Evolutionary conservation across 768 basidiomycete genomes (phyloP).

Genomic region (Tricholoma bakamatsutake): DNA sequence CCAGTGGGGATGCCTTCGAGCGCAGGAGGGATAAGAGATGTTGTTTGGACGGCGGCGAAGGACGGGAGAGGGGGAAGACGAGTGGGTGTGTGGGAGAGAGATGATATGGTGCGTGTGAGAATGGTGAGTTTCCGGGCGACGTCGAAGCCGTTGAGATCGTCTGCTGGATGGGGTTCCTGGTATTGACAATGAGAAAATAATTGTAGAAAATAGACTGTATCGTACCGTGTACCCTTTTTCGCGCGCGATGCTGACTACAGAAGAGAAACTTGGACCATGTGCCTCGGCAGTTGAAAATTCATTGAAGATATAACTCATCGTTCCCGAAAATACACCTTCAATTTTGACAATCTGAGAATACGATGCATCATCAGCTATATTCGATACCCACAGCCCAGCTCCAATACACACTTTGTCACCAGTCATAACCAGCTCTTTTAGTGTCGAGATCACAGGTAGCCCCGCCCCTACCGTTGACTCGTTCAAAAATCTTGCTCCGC

Average conservation of each 20-base stretch:
- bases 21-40: constrained; percentile 78
- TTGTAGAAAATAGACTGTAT: neutral
- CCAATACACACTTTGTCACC: constrained; percentile 71
- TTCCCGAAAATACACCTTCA: constrained; percentile 97
- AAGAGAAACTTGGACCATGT: constrained; percentile 75
- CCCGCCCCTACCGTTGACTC: constrained; percentile 97
- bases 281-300: constrained; percentile 73
- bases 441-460: constrained; percentile 82
- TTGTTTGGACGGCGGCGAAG: constrained; percentile 73
- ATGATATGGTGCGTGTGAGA: constrained; percentile 69
- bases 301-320: constrained; percentile 99
- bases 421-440: constrained; percentile 88
- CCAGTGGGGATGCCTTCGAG: constrained; percentile 66
- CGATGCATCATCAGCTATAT: neutral
- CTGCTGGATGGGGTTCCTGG: constrained; percentile 95
- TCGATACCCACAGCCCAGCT: neutral
- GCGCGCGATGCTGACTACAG: constrained; percentile 82
- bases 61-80: constrained; percentile 61
- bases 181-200: neutral
- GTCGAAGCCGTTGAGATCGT: constrained; percentile 95
- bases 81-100: constrained; percentile 25
- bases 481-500: constrained; percentile 66
- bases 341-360: constrained; percentile 68
- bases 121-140: constrained; percentile 97
- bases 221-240: constrained; percentile 92